phyloP scores from a whole-genome alignment of 768 basidiomycete genomes.

The Lyophyllum atratum region DNA sequence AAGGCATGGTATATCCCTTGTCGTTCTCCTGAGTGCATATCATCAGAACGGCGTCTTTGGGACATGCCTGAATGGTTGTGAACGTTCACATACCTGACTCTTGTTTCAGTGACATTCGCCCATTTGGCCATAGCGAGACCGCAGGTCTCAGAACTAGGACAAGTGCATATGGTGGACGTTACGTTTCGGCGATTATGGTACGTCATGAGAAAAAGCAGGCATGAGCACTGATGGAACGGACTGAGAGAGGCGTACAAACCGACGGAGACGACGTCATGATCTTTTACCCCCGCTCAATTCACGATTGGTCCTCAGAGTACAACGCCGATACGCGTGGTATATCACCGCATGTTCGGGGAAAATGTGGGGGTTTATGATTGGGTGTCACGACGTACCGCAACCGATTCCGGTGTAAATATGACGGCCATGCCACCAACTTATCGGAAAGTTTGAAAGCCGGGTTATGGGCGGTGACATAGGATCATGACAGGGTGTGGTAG shows the following conservation, averaged over 20 bases:
- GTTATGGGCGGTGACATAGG: too few species aligned
- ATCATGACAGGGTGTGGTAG: not conserved
- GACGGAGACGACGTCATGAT: not conserved
- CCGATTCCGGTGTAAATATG: not conserved
- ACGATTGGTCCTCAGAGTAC: not conserved
- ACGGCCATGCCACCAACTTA: not conserved
- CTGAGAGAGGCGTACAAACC: not conserved
- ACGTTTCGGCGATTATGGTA: not conserved
- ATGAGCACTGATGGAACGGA: not conserved
- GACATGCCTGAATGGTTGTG: not conserved
- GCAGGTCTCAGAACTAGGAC: too few species aligned
- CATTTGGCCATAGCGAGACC: too few species aligned
- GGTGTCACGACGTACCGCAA: not conserved
- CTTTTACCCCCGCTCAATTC: not conserved
- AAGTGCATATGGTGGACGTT: too few species aligned
- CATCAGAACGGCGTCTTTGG: too few species aligned
- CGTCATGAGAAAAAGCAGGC: not conserved
- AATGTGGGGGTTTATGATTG: not conserved
- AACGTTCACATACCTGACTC: not conserved
- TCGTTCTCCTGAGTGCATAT: too few species aligned
- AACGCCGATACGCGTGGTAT: not conserved
- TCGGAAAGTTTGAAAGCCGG: too few species aligned
- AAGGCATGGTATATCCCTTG: too few species aligned
- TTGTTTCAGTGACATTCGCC: too few species aligned
- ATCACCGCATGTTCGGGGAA: not conserved